A percentile compares a stretch with the other conserved stretches of the same genome.
Evolutionary conservation across 2,329 filamentous ascomycete species (phyloP).

Genomic region (Exophiala sp.): DNA sequence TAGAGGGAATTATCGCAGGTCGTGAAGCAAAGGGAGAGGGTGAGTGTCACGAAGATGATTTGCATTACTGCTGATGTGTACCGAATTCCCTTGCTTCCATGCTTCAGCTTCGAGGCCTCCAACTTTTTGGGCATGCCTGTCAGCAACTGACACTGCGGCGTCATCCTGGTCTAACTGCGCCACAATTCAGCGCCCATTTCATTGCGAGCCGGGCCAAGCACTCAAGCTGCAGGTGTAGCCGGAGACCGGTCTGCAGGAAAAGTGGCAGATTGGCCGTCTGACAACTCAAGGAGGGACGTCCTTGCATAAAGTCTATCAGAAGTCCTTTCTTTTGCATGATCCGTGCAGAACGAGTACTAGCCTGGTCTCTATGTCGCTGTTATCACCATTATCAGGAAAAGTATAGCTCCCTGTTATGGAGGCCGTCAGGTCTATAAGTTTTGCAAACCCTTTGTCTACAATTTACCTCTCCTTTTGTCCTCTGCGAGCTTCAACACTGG

Average conservation of each 20-base stretch:
- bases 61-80: slow-evolving; percentile 2
- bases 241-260: no score
- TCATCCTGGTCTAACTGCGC: slow-evolving; percentile 12
- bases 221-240: no score
- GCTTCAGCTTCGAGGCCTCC: slow-evolving; percentile 1
- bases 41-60: slow-evolving; percentile 1
- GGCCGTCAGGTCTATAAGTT: neutral
- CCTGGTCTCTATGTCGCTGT: neutral
- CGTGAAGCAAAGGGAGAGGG: neutral
- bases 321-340: no score
- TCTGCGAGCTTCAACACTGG: slow-evolving; percentile 24
- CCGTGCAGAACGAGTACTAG: no score
- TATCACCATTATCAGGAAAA: neutral
- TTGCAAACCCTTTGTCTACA: slow-evolving; percentile 9
- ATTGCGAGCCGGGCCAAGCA: no score
- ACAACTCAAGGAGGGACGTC: no score
- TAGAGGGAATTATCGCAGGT: neutral
- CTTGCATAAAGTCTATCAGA: no score
- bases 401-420: neutral
- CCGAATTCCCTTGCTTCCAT: neutral
- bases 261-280: no score
- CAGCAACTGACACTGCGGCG: neutral
- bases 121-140: neutral
- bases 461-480: slow-evolving; percentile 17
- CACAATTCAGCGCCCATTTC: neutral